These are phyloP conservation scores for Ogataea thermomethanolica DNA, from an alignment of 805 yeast genomes.

Conservation along the genomic window DNA sequence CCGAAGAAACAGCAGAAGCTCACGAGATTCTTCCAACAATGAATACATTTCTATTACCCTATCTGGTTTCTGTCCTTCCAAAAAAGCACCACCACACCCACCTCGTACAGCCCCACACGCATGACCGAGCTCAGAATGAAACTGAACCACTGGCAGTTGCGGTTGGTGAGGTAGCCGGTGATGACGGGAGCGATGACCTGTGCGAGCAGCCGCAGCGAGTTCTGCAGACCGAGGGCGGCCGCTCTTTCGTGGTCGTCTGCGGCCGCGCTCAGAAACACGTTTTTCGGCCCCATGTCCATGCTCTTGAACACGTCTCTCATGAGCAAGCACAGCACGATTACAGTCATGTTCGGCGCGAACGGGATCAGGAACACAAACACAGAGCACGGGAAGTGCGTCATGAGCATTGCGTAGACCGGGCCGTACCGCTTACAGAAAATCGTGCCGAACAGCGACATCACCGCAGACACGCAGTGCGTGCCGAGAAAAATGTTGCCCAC, in stretches of 20 bases:
- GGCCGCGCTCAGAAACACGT: conserved; percentile 42
- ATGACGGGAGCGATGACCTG: conserved; percentile 42
- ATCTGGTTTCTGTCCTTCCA: conserved; percentile 25
- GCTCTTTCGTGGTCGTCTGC: conserved; percentile 40
- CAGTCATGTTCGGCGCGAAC: conserved; percentile 32
- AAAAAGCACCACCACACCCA: conserved; percentile 35
- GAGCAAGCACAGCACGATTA: conserved; percentile 34
- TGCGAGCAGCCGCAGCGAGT: conserved; percentile 41
- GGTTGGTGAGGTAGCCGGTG: conserved; percentile 38
- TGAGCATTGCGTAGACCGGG: conserved; percentile 43
- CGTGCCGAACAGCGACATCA: conserved; percentile 41
- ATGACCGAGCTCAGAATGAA: conserved; percentile 41
- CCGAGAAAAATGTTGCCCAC: conserved; percentile 41
- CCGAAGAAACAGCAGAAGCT: neutral
- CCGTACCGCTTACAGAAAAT: conserved; percentile 42
- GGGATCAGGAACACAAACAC: conserved; percentile 38
- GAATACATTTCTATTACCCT: conserved; percentile 2
- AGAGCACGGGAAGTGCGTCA: conserved; percentile 43
- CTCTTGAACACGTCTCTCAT: conserved; percentile 40
- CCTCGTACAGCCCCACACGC: conserved; percentile 38
- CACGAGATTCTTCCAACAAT: neutral
- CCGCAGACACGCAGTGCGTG: conserved; percentile 37
- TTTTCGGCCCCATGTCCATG: conserved; percentile 49
- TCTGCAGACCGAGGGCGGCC: conserved; percentile 42
- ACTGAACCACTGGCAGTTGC: conserved; percentile 38